These are phyloP conservation scores for Colletotrichum sp. DNA, from an alignment of 2,329 filamentous ascomycete species.

Conservation along the genomic window DNA sequence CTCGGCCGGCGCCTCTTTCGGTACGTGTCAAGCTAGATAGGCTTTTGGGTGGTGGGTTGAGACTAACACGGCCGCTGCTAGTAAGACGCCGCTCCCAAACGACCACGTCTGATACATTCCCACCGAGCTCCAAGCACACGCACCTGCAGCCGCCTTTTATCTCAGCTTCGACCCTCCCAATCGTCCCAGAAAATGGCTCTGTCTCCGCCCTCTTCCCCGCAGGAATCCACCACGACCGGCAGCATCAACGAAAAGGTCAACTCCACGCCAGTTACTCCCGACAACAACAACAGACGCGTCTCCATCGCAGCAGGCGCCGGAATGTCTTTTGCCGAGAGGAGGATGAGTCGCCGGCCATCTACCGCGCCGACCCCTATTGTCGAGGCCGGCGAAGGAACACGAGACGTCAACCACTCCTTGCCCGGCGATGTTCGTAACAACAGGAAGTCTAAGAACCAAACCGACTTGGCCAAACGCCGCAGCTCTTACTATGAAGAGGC, in stretches of 20 bases:
- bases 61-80: slow-evolving; percentile 17
- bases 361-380: slow-evolving; percentile 33
- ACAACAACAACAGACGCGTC: slow-evolving; percentile 13
- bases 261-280: neutral
- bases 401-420: slow-evolving; percentile 42
- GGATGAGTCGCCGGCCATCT: slow-evolving; percentile 23
- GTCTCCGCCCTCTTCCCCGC: slow-evolving; percentile 12
- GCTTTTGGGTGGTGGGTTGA: neutral
- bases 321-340: slow-evolving; percentile 36
- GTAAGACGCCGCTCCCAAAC: slow-evolving; percentile 9
- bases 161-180: neutral
- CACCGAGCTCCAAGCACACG: slow-evolving; percentile 1
- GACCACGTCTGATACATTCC: neutral
- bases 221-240: neutral
- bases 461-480: slow-evolving; percentile 38
- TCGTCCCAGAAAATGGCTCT: slow-evolving; percentile 6
- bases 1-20: neutral
- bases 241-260: neutral
- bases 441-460: slow-evolving; percentile 34
- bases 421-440: slow-evolving; percentile 40
- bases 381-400: slow-evolving; percentile 38
- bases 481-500: slow-evolving; percentile 53
- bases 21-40: slow-evolving; percentile 8
- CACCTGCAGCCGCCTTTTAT: slow-evolving; percentile 4
- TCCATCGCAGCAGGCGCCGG: neutral